Base-by-base conservation (phyloP, 176 grass and related monocot genomes). In the Otatea glauca region DNA sequence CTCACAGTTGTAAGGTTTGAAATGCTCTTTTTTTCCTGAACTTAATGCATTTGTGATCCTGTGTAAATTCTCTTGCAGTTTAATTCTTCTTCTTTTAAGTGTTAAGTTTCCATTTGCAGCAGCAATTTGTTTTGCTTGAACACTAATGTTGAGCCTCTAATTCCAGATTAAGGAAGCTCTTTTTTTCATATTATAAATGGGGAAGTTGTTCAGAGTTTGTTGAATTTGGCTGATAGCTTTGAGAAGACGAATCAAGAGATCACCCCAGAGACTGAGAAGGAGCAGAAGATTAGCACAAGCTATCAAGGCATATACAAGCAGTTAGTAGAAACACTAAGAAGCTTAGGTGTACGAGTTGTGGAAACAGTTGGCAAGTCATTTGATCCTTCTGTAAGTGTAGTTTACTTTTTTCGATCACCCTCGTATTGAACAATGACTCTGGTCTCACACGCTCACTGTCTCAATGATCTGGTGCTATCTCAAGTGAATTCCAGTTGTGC, bases 351-450 rank as follows among this genome's bases (percentile, higher is more conserved):
- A 48, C 72, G 89, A 78, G 81, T 94, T 47, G 88, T 99, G 39
- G 93, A 92, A 81, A 96, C 96, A 69, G 91, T 94, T 83, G 96
- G 96, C 86, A 99, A 94, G 83, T 93, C 96, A 88, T 99, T 99
- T 81, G 92, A 92, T 96, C 96, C 93, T 86, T 79, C 64, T 58
- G 96, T 96, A 89, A 94, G 90, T 92, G 77, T 53, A 83, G 25
- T 78, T 69, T 84, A 64, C 25, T 5, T 39, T 68, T 41, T 47
- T 45, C 4, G n/a, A 9, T 63, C 27, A 60, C 20, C 51, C 17
- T 50, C n/a, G n/a, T n/a, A 10, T 1, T 78, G 59, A 29, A 49
- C 17, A 24, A 16, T 41, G 21, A 24, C 11, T n/a, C 5, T 48
- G n/a, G 58, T 61, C n/a, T 51, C 15, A 42, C 41, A n/a, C n/a